A percentile compares a stretch with the other conserved stretches of the same genome.
Conservation (phyloP, 139 green algal species). For the Zygnema circumcarinatum region DNA sequence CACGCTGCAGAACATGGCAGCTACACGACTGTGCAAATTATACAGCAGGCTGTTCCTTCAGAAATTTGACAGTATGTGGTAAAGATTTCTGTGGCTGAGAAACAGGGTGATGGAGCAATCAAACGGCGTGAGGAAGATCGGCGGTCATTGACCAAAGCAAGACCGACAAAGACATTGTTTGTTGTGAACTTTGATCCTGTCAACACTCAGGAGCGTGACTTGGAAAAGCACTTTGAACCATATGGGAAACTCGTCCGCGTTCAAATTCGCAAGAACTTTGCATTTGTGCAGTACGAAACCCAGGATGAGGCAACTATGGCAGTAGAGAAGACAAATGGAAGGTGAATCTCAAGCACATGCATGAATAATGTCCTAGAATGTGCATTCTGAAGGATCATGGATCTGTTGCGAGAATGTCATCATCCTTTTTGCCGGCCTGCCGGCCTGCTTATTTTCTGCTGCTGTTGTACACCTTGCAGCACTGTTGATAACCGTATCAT, state of each 20-base stretch:
- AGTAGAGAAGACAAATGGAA: constrained; percentile 46
- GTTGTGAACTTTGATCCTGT: constrained; percentile 63
- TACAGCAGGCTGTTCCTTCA: too few relatives aligned
- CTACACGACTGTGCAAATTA: neutral
- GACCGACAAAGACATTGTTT: constrained; percentile 56
- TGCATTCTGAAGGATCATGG: neutral
- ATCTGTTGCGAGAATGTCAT: neutral
- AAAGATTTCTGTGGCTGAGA: neutral
- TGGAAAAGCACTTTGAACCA: constrained; percentile 52
- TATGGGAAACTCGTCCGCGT: constrained; percentile 50
- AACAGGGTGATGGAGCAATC: constrained; percentile 39
- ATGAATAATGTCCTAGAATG: neutral
- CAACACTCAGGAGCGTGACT: constrained; percentile 24
- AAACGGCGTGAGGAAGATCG: constrained; percentile 51
- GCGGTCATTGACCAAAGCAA: neutral
- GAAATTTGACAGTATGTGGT: too few relatives aligned
- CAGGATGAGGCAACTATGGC: constrained; percentile 50
- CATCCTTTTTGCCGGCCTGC: neutral
- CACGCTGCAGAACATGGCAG: neutral
- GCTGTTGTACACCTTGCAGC: neutral
- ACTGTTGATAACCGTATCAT: constrained; percentile 32
- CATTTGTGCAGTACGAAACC: constrained; percentile 60
- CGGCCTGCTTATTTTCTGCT: neutral
- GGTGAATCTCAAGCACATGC: constrained; percentile 12
- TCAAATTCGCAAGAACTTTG: constrained; percentile 63